These are phyloP conservation scores for Penicillium robsamsonii DNA, from an alignment of 495 filamentous ascomycete species.

Conservation along the genomic window DNA sequence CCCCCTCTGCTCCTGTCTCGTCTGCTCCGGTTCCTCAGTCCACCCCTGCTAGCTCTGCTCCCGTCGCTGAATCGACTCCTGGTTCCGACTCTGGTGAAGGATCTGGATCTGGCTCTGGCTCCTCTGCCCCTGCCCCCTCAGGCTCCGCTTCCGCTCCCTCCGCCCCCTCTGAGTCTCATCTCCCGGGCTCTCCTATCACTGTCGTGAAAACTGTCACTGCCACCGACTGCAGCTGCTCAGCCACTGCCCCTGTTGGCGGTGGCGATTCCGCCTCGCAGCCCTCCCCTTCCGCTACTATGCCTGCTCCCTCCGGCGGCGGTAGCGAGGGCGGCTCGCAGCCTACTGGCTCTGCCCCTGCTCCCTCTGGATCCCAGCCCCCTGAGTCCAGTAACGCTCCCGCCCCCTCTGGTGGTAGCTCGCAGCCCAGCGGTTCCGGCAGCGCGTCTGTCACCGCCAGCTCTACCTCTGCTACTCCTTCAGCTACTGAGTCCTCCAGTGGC, in stretches of 20 bases:
- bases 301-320: neutral
- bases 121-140: neutral
- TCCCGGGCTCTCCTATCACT: conserved; percentile 5
- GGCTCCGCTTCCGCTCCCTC: conserved; percentile 4
- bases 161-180: neutral
- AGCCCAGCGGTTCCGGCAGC: conserved; percentile 11
- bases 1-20: too few relatives aligned
- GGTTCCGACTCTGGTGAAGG: neutral
- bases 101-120: too few relatives aligned
- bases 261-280: neutral
- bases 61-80: too few relatives aligned
- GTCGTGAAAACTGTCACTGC: conserved; percentile 23
- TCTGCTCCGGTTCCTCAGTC: too few relatives aligned
- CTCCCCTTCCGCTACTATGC: neutral
- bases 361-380: too few relatives aligned
- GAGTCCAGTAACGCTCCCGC: too few relatives aligned
- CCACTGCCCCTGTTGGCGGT: conserved; percentile 13
- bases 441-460: conserved; percentile 12
- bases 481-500: conserved; percentile 19
- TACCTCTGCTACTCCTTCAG: conserved; percentile 1
- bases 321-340: neutral
- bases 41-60: neutral
- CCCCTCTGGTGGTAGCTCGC: conserved; percentile 2
- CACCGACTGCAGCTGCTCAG: conserved; percentile 25
- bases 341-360: neutral